phyloP scores from a whole-genome alignment of 2,329 filamentous ascomycete species.

The Endoconidiophora polonica region DNA sequence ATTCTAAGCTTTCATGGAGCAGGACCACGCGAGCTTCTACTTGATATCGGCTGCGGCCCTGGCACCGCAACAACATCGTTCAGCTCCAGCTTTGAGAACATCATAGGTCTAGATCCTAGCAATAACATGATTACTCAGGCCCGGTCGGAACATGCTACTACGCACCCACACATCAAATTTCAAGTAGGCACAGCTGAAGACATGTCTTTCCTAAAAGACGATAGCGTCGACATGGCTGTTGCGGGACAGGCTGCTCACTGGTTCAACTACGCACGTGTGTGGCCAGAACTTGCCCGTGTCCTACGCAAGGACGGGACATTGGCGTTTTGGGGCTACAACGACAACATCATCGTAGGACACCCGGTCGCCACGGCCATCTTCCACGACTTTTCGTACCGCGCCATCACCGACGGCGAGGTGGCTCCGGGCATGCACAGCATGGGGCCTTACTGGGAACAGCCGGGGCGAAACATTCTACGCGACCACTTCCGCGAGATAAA shows the following conservation, averaged over 20 bases:
- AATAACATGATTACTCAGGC: constrained; percentile 39
- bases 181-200: constrained; percentile 35
- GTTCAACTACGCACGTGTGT: constrained; percentile 42
- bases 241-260: constrained; percentile 46
- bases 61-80: constrained; percentile 39
- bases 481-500: constrained; percentile 33
- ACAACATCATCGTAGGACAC: constrained; percentile 40
- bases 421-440: constrained; percentile 30
- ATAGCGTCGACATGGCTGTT: constrained; percentile 33
- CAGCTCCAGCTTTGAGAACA: constrained; percentile 31
- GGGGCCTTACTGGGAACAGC: constrained; percentile 44
- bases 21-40: constrained; percentile 16
- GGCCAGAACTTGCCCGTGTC: constrained; percentile 37
- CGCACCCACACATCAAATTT: constrained; percentile 23
- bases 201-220: constrained; percentile 31
- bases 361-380: constrained; percentile 35
- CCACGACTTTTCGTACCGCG: constrained; percentile 34
- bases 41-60: constrained; percentile 50
- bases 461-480: constrained; percentile 38
- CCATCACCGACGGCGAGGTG: constrained; percentile 25
- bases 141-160: constrained; percentile 16
- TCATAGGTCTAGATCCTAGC: constrained; percentile 40
- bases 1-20: constrained; percentile 36
- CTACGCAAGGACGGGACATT: constrained; percentile 38
- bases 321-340: constrained; percentile 52